Evolutionary conservation across 1,139 yeast species (phyloP).

Genomic region (Hyphopichia fennica): DNA sequence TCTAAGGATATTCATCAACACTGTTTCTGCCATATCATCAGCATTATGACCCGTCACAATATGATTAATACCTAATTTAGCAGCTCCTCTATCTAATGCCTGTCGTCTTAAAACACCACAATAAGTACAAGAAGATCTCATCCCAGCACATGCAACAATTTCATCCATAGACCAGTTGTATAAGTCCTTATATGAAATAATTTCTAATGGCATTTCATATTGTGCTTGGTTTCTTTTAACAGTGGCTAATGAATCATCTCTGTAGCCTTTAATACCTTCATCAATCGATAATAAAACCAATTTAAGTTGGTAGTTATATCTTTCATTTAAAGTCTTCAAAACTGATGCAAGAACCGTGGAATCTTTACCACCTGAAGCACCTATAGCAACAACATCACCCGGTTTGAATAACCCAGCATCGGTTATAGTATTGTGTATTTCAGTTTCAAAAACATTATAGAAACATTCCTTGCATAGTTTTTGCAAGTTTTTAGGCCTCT

Average conservation of each 20-base stretch:
- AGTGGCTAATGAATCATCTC: slow-evolving; percentile 96
- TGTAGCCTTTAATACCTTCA: slow-evolving; percentile 95
- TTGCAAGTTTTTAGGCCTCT: slow-evolving; percentile 88
- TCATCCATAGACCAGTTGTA: slow-evolving; percentile 99
- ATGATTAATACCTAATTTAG: slow-evolving; percentile 81
- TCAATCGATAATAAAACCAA: slow-evolving; percentile 85
- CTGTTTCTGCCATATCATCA: slow-evolving; percentile 99
- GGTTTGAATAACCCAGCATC: slow-evolving; percentile 65
- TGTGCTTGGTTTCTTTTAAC: slow-evolving; percentile 91
- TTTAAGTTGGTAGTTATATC: slow-evolving; percentile 82
- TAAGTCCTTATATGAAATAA: slow-evolving; percentile 84
- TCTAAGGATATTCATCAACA: slow-evolving; percentile 86
- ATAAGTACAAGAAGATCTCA: slow-evolving; percentile 92
- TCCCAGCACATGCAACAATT: slow-evolving; percentile 92
- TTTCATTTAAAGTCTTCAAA: slow-evolving; percentile 80
- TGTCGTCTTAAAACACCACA: slow-evolving; percentile 97
- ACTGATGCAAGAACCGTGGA: slow-evolving; percentile 93
- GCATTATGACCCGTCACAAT: slow-evolving; percentile 99
- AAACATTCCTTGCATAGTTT: slow-evolving; percentile 93
- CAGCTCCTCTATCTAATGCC: slow-evolving; percentile 94
- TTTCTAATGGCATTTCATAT: slow-evolving; percentile 84
- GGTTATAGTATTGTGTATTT: slow-evolving; percentile 86
- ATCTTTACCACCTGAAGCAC: slow-evolving; percentile 98
- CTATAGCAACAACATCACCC: slow-evolving; percentile 92
- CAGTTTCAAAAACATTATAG: slow-evolving; percentile 88